Evolutionary conservation across 768 basidiomycete genomes (phyloP).

Genomic region (Podaxis rugospora): DNA sequence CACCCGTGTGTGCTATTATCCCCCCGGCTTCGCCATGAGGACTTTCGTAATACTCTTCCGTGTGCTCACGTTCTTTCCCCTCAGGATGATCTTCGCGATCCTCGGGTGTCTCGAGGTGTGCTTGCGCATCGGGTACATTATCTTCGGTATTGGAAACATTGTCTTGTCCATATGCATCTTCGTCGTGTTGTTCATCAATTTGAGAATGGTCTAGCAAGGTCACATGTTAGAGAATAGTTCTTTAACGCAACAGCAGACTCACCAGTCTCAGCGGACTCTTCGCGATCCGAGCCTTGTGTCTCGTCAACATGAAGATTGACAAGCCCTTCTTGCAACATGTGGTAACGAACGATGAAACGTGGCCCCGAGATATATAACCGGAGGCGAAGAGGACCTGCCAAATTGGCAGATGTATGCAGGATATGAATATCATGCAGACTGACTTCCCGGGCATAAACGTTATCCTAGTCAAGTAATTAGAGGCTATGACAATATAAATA

Average conservation of each 20-base stretch:
- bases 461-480: constrained; percentile 44
- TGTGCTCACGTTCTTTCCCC: constrained; percentile 9
- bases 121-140: neutral
- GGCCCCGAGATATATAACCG: constrained; percentile 43
- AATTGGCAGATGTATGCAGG: constrained; percentile 60
- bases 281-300: neutral
- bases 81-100: constrained; percentile 20
- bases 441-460: constrained; percentile 62
- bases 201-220: constrained; percentile 2
- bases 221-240: too few species aligned
- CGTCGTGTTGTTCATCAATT: constrained; percentile 14
- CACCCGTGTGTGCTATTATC: neutral
- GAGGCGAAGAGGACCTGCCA: constrained; percentile 61
- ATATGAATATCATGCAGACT: constrained; percentile 70
- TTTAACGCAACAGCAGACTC: too few species aligned
- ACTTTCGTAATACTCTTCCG: constrained; percentile 1
- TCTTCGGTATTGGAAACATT: neutral
- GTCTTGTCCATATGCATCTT: constrained; percentile 4
- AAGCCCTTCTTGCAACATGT: constrained; percentile 56
- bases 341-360: constrained; percentile 66
- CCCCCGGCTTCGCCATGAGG: neutral
- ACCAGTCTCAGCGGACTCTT: constrained; percentile 10
- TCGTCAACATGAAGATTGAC: constrained; percentile 19
- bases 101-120: constrained; percentile 15
- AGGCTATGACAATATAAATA: neutral